phyloP scores from a whole-genome alignment of 805 yeast genomes.

The Danielia reshetovae region DNA sequence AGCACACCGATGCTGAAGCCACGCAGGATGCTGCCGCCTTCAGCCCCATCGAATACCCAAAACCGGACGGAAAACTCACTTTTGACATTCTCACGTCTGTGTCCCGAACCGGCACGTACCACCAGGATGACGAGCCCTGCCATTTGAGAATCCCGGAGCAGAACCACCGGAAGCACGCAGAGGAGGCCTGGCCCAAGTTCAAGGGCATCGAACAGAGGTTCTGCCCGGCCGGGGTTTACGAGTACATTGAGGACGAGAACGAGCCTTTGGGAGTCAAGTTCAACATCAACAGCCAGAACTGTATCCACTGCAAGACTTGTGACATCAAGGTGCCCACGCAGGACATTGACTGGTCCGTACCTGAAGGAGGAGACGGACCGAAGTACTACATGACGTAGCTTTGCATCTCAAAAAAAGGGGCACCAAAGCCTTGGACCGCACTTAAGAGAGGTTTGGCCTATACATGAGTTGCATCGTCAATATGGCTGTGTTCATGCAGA shows the following conservation, averaged over 20 bases:
- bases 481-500: too few relatives aligned
- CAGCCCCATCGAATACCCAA: conserved; percentile 81
- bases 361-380: conserved; percentile 99
- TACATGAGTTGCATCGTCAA: too few relatives aligned
- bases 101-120: conserved; percentile 93
- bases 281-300: conserved; percentile 93
- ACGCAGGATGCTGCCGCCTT: conserved; percentile 66
- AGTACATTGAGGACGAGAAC: conserved; percentile 69
- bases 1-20: conserved; percentile 64
- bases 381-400: conserved; percentile 76
- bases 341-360: conserved; percentile 94
- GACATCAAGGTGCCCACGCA: conserved; percentile 95
- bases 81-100: conserved; percentile 94
- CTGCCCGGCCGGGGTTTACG: conserved; percentile 99
- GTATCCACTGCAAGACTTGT: conserved; percentile 98
- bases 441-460: too few relatives aligned
- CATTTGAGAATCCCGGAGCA: conserved; percentile 69
- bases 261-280: conserved; percentile 67
- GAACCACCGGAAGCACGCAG: conserved; percentile 63
- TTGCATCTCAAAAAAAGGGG: too few relatives aligned
- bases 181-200: conserved; percentile 64
- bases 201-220: conserved; percentile 88
- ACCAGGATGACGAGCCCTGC: conserved; percentile 89
- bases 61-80: conserved; percentile 90
- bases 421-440: too few relatives aligned